phyloP scores from a whole-genome alignment of 345 rosid species.

The Rhizophora mangle region DNA sequence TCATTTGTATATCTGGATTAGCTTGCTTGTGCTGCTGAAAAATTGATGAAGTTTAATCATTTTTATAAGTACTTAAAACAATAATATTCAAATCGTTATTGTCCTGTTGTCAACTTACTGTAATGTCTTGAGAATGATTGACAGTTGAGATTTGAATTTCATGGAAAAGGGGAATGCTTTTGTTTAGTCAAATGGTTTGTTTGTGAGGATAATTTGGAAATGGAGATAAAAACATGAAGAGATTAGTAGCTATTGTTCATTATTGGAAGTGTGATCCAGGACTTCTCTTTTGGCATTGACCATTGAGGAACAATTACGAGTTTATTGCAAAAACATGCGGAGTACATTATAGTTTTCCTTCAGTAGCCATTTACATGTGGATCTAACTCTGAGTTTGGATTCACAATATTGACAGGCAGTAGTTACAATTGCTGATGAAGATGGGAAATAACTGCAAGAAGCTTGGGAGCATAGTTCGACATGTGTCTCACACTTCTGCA shows the following conservation, averaged over 20 bases:
- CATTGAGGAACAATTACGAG: not conserved
- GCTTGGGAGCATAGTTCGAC: conserved; percentile 99
- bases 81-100: not conserved
- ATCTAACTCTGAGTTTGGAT: conserved; percentile 23
- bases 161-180: not conserved
- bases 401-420: conserved; percentile 57
- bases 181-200: not conserved
- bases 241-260: not conserved
- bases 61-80: not conserved
- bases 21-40: not conserved
- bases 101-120: not conserved
- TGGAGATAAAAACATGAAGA: not conserved
- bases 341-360: not conserved
- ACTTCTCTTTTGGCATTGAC: not conserved
- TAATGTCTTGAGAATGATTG: not conserved
- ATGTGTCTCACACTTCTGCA: conserved; percentile 93
- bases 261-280: not conserved
- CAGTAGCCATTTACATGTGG: not conserved
- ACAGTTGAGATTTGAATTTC: not conserved
- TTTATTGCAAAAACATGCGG: not conserved
- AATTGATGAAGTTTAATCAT: not conserved
- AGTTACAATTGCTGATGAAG: conserved; percentile 91
- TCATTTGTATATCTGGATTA: not conserved
- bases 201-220: not conserved
- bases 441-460: conserved; percentile 98